Base-by-base conservation (phyloP, 176 grass and related monocot species). In the Ensete glaucum region DNA sequence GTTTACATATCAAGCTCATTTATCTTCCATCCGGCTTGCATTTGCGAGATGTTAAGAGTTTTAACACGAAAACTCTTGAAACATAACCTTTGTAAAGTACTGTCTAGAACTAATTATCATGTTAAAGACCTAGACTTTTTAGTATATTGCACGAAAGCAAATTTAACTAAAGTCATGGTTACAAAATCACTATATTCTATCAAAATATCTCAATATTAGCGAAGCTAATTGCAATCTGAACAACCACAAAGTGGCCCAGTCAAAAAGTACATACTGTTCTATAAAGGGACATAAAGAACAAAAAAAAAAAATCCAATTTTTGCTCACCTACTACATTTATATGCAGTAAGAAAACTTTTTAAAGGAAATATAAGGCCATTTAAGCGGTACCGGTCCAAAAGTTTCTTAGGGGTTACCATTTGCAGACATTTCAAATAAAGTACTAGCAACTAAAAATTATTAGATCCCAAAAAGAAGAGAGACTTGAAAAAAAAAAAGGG, bases 381-480 rank as follows among this genome's bases (percentile, higher is more conserved):
- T 60, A 43, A 43, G 29, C 29, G 29, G 29, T 19, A 17, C 2
- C 15, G 1, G 14, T 65, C 23, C 23, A 58, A 50, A 29, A 14
- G 34, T 59, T 78, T 62, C 19, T 49, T 23, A 53, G 26, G 22
- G 22, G 22, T 23, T 23, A 23, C 29, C 29, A 34, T 34, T 34
- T 34, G 29, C 29, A 34, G 29, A 34, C 29, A 34, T 34, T 3
- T 4, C 29, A 34, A 34, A 34, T 34, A 34, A 34, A 34, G 29
- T 4, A 43, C 5, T 43, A 43, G 34, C 34, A 43, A 43, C 5
- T 43, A 5, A 43, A 43, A 43, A 43, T 43, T 43, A 43, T 43
- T 43, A 51, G 51, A 26, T 71, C 52, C 24, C 29, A 64, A 77
- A 77, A 2, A 12, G 67, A 77, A 51, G 25, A 69, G 53, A 72